Percentiles rank a stretch among this genome's conserved stretches.
Conservation (phyloP, 257 asterid genomes). For the Solanum boliviense region DNA sequence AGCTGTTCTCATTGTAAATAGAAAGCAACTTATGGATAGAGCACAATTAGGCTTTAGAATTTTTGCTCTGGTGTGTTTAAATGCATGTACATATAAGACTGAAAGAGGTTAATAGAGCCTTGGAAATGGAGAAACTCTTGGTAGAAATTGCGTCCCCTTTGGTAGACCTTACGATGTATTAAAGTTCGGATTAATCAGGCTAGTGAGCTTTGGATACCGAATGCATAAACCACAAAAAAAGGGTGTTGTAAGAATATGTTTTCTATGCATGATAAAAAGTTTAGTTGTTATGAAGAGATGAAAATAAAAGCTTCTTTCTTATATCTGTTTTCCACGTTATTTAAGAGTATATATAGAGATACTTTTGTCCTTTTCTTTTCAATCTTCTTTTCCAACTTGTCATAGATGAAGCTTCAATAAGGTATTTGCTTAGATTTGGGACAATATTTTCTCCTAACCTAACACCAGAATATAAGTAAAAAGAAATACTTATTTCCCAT, state of each 20-base stretch:
- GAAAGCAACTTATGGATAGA: background rate
- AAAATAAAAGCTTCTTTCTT: background rate
- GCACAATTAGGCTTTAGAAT: background rate
- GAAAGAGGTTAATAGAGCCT: background rate
- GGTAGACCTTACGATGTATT: background rate
- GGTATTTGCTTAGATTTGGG: background rate
- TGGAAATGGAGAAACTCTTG: background rate
- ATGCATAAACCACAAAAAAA: background rate
- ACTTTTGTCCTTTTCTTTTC: background rate
- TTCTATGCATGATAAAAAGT: background rate
- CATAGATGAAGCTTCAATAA: background rate
- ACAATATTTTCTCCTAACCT: background rate
- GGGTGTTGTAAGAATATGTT: background rate
- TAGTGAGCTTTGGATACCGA: background rate
- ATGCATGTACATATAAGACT: background rate
- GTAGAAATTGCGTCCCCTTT: background rate
- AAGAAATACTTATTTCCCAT: background rate
- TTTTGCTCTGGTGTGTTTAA: background rate
- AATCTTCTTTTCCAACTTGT: background rate
- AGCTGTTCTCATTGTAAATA: conserved; percentile 17
- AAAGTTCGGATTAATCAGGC: background rate
- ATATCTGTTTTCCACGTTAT: background rate
- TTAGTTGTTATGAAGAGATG: background rate
- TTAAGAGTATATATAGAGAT: background rate
- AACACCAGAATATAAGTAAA: background rate